Conservation (phyloP, 2,329 filamentous ascomycete species). For the Ascochyta fabae region DNA sequence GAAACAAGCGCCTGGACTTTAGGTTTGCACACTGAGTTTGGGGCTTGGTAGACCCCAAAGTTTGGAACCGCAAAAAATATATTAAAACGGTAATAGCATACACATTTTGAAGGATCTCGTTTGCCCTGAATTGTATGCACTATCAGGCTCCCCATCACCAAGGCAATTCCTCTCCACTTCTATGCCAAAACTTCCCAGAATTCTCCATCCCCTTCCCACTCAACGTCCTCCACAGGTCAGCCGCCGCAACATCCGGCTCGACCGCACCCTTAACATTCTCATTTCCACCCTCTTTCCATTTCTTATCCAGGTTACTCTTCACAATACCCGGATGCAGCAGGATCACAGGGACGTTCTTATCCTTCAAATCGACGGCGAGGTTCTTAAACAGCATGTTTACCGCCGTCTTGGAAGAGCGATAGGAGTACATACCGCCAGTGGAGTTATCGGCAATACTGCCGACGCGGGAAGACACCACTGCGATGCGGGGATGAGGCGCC, state of each 20-base stretch:
- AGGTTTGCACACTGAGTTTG: constrained; percentile 38
- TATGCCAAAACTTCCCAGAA: constrained; percentile 54
- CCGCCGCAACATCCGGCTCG: constrained; percentile 54
- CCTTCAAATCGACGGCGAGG: constrained; percentile 51
- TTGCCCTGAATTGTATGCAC: background rate
- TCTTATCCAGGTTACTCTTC: constrained; percentile 34
- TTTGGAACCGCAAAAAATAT: background rate
- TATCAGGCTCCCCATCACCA: constrained; percentile 41
- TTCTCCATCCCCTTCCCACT: constrained; percentile 50
- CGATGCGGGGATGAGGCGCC: constrained; percentile 43
- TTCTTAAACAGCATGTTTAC: constrained; percentile 55
- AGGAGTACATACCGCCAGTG: constrained; percentile 53
- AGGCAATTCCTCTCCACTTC: constrained; percentile 53
- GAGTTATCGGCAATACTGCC: constrained; percentile 54
- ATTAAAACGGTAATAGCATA: background rate
- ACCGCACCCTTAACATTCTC: constrained; percentile 47
- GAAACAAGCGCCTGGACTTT: constrained; percentile 47
- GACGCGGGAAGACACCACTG: constrained; percentile 53
- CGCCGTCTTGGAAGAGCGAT: constrained; percentile 54
- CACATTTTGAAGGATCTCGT: background rate
- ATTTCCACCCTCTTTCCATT: constrained; percentile 35
- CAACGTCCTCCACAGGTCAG: constrained; percentile 53
- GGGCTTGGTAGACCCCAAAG: background rate
- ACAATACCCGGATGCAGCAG: constrained; percentile 56
- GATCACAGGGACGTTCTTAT: constrained; percentile 49